phyloP scores from a whole-genome alignment of 805 yeast genomes.

The Kazachstania taianensis region DNA sequence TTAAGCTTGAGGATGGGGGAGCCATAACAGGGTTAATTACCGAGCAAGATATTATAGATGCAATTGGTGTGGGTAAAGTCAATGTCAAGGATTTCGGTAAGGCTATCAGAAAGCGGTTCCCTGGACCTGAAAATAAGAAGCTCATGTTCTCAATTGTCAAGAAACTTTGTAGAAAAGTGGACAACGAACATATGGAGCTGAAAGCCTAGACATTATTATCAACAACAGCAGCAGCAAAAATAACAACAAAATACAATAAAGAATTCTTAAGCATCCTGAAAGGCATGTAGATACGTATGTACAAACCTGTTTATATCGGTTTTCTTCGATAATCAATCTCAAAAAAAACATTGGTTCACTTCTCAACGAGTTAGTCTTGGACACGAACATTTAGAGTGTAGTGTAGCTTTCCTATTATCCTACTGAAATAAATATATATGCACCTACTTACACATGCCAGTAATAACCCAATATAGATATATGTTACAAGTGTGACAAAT shows the following conservation, averaged over 20 bases:
- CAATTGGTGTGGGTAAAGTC: constrained; percentile 35
- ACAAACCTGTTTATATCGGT: too few relatives aligned
- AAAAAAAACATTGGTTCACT: too few relatives aligned
- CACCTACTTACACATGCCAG: too few relatives aligned
- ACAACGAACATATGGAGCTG: constrained; percentile 25
- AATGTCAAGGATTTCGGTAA: constrained; percentile 50
- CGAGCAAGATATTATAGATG: constrained; percentile 57
- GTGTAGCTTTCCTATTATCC: too few relatives aligned
- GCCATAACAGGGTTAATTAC: constrained; percentile 37
- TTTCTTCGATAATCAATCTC: too few relatives aligned
- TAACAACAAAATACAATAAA: not conserved
- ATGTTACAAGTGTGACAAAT: not conserved
- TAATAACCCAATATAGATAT: too few relatives aligned
- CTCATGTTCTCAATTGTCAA: constrained; percentile 25
- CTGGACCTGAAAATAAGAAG: constrained; percentile 25
- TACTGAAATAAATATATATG: too few relatives aligned
- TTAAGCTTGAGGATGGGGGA: constrained; percentile 29
- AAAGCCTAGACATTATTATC: constrained; percentile 10
- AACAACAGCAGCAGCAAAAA: not conserved
- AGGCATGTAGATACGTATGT: too few relatives aligned
- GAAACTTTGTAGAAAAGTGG: constrained; percentile 25
- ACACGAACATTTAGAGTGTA: too few relatives aligned
- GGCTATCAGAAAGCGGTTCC: constrained; percentile 45
- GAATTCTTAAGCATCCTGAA: not conserved
- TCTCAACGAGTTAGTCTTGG: too few relatives aligned